phyloP scores from a whole-genome alignment of 1,139 yeast genomes.

The Sugiyamaella paludigena region DNA sequence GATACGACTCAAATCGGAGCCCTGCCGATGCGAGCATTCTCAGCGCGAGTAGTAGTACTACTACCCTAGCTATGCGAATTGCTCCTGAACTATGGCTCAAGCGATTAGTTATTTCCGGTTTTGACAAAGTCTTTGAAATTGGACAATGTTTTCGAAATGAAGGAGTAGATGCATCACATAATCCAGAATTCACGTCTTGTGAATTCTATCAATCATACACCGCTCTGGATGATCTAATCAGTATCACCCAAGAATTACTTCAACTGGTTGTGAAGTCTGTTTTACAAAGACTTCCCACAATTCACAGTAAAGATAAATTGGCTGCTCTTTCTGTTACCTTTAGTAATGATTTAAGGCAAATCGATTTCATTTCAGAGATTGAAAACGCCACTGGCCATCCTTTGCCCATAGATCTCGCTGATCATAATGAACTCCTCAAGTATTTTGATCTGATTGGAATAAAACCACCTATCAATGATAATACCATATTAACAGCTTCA shows the following conservation, averaged over 20 bases:
- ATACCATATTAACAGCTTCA: constrained; percentile 41
- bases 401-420: constrained; percentile 42
- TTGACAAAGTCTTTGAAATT: constrained; percentile 81
- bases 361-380: constrained; percentile 52
- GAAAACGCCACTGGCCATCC: constrained; percentile 43
- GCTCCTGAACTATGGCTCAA: constrained; percentile 97
- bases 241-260: constrained; percentile 42
- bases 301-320: constrained; percentile 6
- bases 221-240: constrained; percentile 63
- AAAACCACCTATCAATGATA: constrained; percentile 30
- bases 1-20: neutral
- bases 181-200: constrained; percentile 92
- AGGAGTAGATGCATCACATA: constrained; percentile 89
- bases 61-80: constrained; percentile 60
- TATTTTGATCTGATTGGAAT: constrained; percentile 52
- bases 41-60: no score
- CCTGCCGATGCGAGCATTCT: neutral
- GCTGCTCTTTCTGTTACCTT: constrained; percentile 12
- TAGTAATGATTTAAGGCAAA: constrained; percentile 27
- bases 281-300: constrained; percentile 22
- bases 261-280: constrained; percentile 14
- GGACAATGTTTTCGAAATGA: constrained; percentile 88
- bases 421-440: constrained; percentile 24
- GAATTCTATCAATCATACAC: constrained; percentile 88
- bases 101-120: constrained; percentile 74